Conservation (phyloP, 2,329 filamentous ascomycete species). For the Rosellinia necatrix region DNA sequence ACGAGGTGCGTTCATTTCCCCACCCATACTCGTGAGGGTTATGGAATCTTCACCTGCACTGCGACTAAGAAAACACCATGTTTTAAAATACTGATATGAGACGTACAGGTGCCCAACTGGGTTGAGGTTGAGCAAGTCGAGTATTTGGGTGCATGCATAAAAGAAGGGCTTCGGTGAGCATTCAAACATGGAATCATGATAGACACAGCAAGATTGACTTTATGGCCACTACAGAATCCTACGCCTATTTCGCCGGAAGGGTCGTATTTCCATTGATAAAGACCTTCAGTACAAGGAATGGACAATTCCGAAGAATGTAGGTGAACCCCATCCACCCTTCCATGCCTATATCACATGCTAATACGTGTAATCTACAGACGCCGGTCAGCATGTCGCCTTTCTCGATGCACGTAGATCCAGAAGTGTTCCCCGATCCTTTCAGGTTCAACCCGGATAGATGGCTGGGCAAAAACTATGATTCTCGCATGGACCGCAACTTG, state of each 20-base stretch:
- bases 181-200: background rate
- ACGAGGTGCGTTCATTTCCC: background rate
- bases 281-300: slow-evolving; percentile 20
- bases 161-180: slow-evolving; percentile 19
- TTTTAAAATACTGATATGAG: background rate
- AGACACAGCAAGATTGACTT: background rate
- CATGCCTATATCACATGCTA: background rate
- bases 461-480: slow-evolving; percentile 11
- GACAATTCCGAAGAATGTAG: slow-evolving; percentile 19
- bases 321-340: background rate
- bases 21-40: too few relatives aligned
- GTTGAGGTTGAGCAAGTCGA: slow-evolving; percentile 20
- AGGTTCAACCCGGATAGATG: slow-evolving; percentile 17
- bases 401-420: slow-evolving; percentile 22
- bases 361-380: slow-evolving; percentile 2
- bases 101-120: slow-evolving; percentile 8
- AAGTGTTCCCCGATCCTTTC: slow-evolving; percentile 21
- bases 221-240: background rate
- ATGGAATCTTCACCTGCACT: background rate
- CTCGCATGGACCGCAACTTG: slow-evolving; percentile 12
- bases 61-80: background rate
- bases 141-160: slow-evolving; percentile 17
- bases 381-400: slow-evolving; percentile 22
- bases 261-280: slow-evolving; percentile 20
- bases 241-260: slow-evolving; percentile 17